Conservation (phyloP, 257 asterid species). For the Henckelia pumila region DNA sequence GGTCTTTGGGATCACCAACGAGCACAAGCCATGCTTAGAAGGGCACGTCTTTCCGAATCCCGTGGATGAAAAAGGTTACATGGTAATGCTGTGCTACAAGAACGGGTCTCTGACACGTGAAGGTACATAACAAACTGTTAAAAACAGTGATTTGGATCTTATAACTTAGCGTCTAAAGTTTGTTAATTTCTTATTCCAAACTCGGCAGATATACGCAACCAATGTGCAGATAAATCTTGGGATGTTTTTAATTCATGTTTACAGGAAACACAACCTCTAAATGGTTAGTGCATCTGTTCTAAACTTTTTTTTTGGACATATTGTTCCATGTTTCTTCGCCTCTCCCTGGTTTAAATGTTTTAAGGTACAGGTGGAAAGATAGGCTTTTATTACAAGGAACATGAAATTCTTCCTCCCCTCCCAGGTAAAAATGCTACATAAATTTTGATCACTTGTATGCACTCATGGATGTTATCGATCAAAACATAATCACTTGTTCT, state of each 20-base stretch:
- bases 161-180: neutral
- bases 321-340: neutral
- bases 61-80: conserved; percentile 69
- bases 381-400: conserved; percentile 91
- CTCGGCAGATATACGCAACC: conserved; percentile 63
- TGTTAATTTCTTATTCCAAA: conserved; percentile 19
- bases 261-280: conserved; percentile 70
- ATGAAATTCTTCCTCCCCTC: conserved; percentile 87
- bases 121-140: conserved; percentile 42
- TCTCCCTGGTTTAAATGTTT: conserved; percentile 18
- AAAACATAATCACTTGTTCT: too few species aligned
- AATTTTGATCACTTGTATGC: neutral
- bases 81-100: conserved; percentile 92
- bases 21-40: conserved; percentile 76
- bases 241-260: conserved; percentile 58
- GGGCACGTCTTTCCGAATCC: conserved; percentile 97
- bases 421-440: conserved; percentile 51
- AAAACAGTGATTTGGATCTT: conserved; percentile 4
- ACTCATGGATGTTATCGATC: too few species aligned
- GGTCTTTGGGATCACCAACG: conserved; percentile 79
- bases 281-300: conserved; percentile 45
- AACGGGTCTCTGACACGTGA: conserved; percentile 95
- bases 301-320: neutral
- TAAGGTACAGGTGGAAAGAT: conserved; percentile 69
- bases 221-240: conserved; percentile 80